phyloP scores from a whole-genome alignment of 2,329 filamentous ascomycete species.

The Ustulina deusta region DNA sequence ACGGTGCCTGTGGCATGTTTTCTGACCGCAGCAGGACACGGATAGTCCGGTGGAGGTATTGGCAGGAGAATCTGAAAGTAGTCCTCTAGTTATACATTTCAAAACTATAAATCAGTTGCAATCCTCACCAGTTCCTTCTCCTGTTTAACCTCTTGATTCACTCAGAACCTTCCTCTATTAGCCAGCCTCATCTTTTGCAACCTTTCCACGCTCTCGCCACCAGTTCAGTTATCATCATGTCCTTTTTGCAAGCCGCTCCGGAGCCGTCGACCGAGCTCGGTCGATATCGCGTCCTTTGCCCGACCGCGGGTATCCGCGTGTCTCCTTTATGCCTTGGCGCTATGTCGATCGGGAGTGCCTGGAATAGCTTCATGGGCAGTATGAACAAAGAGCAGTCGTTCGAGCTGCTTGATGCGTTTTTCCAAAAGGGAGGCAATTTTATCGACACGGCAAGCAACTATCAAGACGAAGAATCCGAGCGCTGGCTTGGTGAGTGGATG shows the following conservation, averaged over 20 bases:
- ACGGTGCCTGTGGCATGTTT: neutral
- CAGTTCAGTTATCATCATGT: constrained; percentile 10
- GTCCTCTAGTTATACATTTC: neutral
- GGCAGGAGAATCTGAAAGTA: neutral
- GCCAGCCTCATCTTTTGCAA: neutral
- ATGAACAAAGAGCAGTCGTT: constrained; percentile 67
- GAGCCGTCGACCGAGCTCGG: constrained; percentile 64
- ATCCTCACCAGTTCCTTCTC: neutral
- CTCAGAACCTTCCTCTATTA: neutral
- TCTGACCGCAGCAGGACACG: neutral
- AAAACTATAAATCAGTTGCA: constrained; percentile 3
- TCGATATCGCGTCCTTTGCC: constrained; percentile 63
- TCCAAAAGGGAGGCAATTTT: constrained; percentile 72
- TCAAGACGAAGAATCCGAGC: constrained; percentile 68
- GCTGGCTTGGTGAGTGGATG: constrained; percentile 70
- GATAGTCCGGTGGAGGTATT: neutral
- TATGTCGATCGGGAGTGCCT: constrained; percentile 64
- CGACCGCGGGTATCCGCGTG: constrained; percentile 63
- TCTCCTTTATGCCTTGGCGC: constrained; percentile 65
- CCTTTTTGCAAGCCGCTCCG: constrained; percentile 44
- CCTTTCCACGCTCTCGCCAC: neutral
- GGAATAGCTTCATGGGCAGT: constrained; percentile 61
- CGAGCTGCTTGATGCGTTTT: constrained; percentile 69
- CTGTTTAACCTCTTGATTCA: neutral
- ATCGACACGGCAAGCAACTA: constrained; percentile 74